phyloP scores from a whole-genome alignment of 306 rosid genomes.

The Pterocarpus macrocarpus region DNA sequence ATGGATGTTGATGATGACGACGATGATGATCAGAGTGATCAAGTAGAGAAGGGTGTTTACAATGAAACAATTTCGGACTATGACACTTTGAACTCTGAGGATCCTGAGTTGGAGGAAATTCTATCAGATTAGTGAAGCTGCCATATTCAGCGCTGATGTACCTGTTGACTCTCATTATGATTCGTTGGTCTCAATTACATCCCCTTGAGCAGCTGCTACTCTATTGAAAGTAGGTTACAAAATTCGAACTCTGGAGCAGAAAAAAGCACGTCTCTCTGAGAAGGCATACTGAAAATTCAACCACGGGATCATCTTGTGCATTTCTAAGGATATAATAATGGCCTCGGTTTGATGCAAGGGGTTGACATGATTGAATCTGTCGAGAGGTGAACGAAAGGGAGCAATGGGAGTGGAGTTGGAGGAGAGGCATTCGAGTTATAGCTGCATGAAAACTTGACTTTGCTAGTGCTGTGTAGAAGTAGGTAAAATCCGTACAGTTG shows the following conservation, averaged over 20 bases:
- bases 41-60: constrained; percentile 60
- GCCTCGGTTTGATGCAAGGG: constrained; percentile 39
- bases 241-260: constrained; percentile 28
- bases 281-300: constrained; percentile 23
- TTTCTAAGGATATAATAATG: constrained; percentile 31
- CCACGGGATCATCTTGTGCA: constrained; percentile 31
- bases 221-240: constrained; percentile 43
- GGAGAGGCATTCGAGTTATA: constrained; percentile 1
- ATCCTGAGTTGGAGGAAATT: constrained; percentile 89
- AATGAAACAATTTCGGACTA: constrained; percentile 70
- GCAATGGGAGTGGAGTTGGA: constrained; percentile 35
- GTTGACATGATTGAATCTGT: constrained; percentile 30
- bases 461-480: neutral
- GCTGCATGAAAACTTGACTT: constrained; percentile 35
- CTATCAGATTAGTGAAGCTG: constrained; percentile 75
- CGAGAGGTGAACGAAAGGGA: constrained; percentile 35
- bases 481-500: neutral
- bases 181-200: constrained; percentile 26
- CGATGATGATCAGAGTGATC: constrained; percentile 73
- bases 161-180: constrained; percentile 34
- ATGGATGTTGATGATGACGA: constrained; percentile 69
- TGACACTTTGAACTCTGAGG: constrained; percentile 72
- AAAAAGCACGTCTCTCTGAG: constrained; percentile 19
- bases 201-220: constrained; percentile 41
- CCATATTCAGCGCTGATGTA: constrained; percentile 29